These are phyloP conservation scores for Eimeria tenella DNA, from an alignment of 169 alveolate genomes.

Conservation along the genomic window DNA sequence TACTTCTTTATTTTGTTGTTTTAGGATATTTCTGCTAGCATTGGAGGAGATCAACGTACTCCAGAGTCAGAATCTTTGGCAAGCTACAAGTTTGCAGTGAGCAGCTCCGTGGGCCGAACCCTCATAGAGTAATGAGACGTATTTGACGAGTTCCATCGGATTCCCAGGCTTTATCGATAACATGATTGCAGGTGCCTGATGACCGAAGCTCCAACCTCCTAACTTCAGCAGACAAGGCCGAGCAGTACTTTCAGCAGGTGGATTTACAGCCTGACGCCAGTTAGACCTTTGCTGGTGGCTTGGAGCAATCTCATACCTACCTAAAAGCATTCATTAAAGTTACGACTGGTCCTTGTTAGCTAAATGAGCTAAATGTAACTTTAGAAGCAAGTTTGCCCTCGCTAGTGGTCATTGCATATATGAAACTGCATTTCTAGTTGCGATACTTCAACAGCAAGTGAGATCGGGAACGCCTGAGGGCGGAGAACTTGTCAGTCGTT, in stretches of 20 bases:
- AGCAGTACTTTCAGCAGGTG: conserved; percentile 54
- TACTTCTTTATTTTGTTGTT: not conserved
- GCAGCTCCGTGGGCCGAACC: not conserved
- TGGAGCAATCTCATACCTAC: not conserved
- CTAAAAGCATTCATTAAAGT: not conserved
- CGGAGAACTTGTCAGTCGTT: conserved; percentile 66
- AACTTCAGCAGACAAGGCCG: conserved; percentile 45
- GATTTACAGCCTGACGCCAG: not conserved
- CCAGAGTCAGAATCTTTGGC: conserved; percentile 50
- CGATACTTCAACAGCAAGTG: conserved; percentile 25
- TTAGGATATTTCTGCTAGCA: not conserved
- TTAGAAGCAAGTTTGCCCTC: not conserved
- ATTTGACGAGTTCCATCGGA: not conserved
- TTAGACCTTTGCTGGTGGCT: not conserved
- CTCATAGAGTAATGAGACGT: not conserved
- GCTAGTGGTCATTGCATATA: not conserved
- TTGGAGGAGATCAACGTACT: not conserved
- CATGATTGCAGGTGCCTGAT: conserved; percentile 10
- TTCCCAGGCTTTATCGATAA: not conserved
- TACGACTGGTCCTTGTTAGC: not conserved
- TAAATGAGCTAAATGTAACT: not conserved
- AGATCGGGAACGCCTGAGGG: conserved; percentile 40
- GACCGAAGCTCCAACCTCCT: conserved; percentile 6
- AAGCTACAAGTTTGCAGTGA: conserved; percentile 35
- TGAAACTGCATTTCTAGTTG: conserved; percentile 9